Base-by-base conservation (phyloP, 2,329 filamentous ascomycete genomes). In the Aspergillus chevalieri region DNA sequence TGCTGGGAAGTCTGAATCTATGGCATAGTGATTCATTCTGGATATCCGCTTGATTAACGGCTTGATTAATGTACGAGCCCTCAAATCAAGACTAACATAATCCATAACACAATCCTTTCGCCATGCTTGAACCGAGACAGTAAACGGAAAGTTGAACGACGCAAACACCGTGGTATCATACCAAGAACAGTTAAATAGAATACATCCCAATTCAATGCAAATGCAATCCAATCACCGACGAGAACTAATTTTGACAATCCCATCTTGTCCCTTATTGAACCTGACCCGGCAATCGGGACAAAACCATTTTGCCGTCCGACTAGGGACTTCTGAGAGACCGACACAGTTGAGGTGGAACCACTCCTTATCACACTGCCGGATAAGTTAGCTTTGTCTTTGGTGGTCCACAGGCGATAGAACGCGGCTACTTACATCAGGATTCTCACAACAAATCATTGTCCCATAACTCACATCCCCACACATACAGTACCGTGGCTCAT, bases 281-380 rank as follows among this genome's bases (percentile, higher is more conserved):
- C 74, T 78, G 58, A 77, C 73, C 42, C 77, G 67, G 58, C 82
- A 85, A 38, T 82, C 78, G 1, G 81, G 81, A 65, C 82, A 85
- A 59, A 81, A 85, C 82, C 82, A 85, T 64, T 83, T 84, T 9
- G 77, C 74, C 10, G 80, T 76, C 21, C 81, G 74, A n/a, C 76
- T 75, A 6, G 82, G 82, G 28, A 81, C 73, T 47, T 81, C 79
- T 6, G 72, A 71, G 15, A 85, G 69, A 12, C 76, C 75, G 22
- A 85, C 76, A 54, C 82, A 85, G 33, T 75, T 73, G 43, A 85
- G 74, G 59, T 85, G 82, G 62, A 85, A 85, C 82, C 82, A 85
- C 66, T 85, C 81, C 41, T 74, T 78, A 54, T 83, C 80, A 65
- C 82, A 85, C 76, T 83, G 55, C n/a, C 10, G 15, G 7, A 10